Base-by-base conservation (phyloP, 1,284 basidiomycete genomes). In the Apiotrichum sp. region DNA sequence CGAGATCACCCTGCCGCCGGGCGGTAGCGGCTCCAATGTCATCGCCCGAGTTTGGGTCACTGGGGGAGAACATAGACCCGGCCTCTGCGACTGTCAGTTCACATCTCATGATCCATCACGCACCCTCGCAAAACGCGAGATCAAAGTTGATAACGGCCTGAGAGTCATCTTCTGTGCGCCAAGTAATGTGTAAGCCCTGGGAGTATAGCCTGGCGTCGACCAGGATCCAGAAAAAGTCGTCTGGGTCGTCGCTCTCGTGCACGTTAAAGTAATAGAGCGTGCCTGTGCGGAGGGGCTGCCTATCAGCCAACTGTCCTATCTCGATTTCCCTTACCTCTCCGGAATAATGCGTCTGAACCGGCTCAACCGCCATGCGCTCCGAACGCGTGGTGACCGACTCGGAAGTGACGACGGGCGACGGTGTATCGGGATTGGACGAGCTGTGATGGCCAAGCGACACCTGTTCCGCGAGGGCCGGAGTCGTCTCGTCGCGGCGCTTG, bases 191-290 rank as follows among this genome's bases (percentile, higher is more conserved):
- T 1, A 93, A 79, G 73, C 88, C 85, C 61, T 88, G 84, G 0
- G 84, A 83, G 67, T 88, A 92, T 0, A 93, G 78, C 10, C 91
- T 77, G 0, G 88, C 90, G 68, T 90, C 87, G 59, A 88, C 88
- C 60, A 86, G 80, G 65, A 90, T 84, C 91, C 91, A 93, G 42
- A 81, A 77, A 72, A 85, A 93, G 0, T 88, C 86, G 10, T 86
- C 84, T 2, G 81, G 74, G 0, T 83, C 48, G 6, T 60, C 61
- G 5, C 53, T 54, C 47, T 69, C 84, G 70, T 93, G 89, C 0
- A 93, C 90, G 58, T 93, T 91, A 52, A 93, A 82, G 69, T 91
- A 93, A 85, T 88, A 93, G 0, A 93, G 76, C 13, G 84, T 78
- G 11, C 91, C 90, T 41, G 89, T 86, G 55, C 87, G 84, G 8